Evolutionary conservation across 352 stramenopile genomes (phyloP), one percentile per base, ranked within the genome.

Genomic region (Phytophthora rubi): DNA sequence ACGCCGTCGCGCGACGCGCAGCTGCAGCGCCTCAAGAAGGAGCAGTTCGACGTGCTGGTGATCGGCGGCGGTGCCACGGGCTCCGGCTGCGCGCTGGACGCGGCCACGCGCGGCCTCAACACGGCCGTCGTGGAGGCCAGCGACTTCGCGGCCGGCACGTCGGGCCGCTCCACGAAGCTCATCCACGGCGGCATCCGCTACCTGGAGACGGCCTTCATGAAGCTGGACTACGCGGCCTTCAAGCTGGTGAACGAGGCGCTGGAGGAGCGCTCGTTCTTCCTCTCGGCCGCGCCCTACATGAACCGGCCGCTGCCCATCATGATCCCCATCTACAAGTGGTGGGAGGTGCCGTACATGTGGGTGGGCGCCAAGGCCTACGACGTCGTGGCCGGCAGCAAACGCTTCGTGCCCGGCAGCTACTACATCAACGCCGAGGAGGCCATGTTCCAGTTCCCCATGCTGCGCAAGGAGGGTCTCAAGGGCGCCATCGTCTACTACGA

Each of bases 141-240:
- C 58, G 95, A 98, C 79, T 98, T 98, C 75, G 91, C 86, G 18
- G 87, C 93, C 0, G 95, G 95, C 62, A 98, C 95, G 26, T 98
- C 92, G 0, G 90, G 92, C 12, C 83, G 95, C 65, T 98, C 92
- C 28, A 98, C 95, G 51, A 98, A 98, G 82, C 90, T 98, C 47
- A 98, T 98, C 69, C 95, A 98, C 80, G 95, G 95, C 52, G 95
- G 95, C 61, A 97, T 98, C 63, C 91, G 95, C 6, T 98, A 98
- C 79, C 77, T 98, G 35, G 94, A 98, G 75, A 96, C 94, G n/a
- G 94, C 95, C 15, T 98, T 98, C 76, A 91, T 92, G 80, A 96
- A 97, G 49, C 70, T 97, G 26, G 92, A 98, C 77, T 92, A 93
- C 55, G 73, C 88, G 12, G 83, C 91, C 26, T 97, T 96, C 65